Evolutionary conservation across 2,329 filamentous ascomycete genomes (phyloP), one percentile per base, ranked within the genome.

Genomic region (Epichloe hybrida): DNA sequence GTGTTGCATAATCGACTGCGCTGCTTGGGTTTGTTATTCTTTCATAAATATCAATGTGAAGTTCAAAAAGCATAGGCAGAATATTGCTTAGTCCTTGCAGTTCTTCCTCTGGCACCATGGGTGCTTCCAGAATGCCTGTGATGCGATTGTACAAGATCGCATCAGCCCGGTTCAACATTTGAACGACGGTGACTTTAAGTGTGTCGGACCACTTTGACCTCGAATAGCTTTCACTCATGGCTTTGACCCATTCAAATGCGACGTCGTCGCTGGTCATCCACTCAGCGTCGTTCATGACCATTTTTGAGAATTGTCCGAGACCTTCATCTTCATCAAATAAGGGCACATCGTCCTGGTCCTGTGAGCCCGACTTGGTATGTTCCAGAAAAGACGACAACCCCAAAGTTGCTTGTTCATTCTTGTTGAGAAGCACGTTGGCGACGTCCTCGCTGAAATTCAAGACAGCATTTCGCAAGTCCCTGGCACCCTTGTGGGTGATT

Each of bases 301-400:
- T 67, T 23, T 69, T 64, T 1, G 75, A 72, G 57, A 84, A 84
- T 0, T 64, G 56, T 31, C 65, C 64, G 4, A 85, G 62, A 0
- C 77, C 77, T 41, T 70, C 70, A 1, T 68, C 65, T 50, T 80
- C 77, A 20, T 79, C 70, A 54, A 82, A 80, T 0, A 62, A 57
- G 0, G 72, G 67, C 3, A 67, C 69, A n/a, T 69, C 70, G 1
- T 66, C 65, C 21, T 71, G 66, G 47, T 75, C 72, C 57, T 78
- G 73, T 0, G 75, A 71, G 3, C 72, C 72, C 0, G 75, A 68
- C 55, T 81, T 82, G 1, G 79, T 75, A 57, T 83, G 78, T 56
- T 84, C 80, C 4, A 84, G 69, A 56, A 84, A 84, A 83, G 78
- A 79, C 1, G 75, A 79, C 15, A 81, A 68, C 8, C 77, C 77